Evolutionary conservation across 225 moss, liverwort and hornwort genomes (phyloP).

Genomic region (Pseudoscleropodium purum): DNA sequence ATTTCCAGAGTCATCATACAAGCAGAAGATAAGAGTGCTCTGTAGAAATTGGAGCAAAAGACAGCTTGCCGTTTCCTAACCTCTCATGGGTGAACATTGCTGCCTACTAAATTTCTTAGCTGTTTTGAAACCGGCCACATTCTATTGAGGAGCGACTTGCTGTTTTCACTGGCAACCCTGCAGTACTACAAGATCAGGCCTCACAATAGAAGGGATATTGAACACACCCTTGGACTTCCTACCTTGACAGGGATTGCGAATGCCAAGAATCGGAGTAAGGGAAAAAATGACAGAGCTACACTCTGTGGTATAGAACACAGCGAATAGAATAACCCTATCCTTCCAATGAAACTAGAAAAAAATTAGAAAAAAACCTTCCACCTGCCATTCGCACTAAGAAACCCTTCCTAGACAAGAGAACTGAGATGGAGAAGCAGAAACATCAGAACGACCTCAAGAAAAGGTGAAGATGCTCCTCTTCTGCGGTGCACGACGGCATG

Average conservation of each 20-base stretch:
- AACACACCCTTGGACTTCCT: constrained; percentile 9
- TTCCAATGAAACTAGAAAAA: constrained; percentile 2
- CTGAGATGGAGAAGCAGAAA: constrained; percentile 2
- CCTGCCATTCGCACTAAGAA: neutral
- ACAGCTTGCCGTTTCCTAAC: neutral
- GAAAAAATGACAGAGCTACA: constrained; percentile 14
- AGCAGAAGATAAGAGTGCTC: neutral
- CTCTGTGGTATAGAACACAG: constrained; percentile 13
- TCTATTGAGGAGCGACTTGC: constrained; percentile 1
- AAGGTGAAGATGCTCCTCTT: neutral
- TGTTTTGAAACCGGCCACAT: neutral
- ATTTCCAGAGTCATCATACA: neutral
- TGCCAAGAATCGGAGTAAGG: constrained; percentile 20
- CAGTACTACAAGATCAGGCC: neutral
- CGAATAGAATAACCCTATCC: neutral
- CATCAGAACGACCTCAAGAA: neutral
- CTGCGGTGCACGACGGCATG: neutral
- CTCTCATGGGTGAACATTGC: neutral
- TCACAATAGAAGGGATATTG: constrained; percentile 6
- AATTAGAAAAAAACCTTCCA: neutral
- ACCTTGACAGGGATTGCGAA: constrained; percentile 1
- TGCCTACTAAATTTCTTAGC: neutral
- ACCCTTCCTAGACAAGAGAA: neutral
- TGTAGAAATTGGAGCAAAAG: neutral
- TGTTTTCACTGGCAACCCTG: neutral